Evolutionary conservation across 495 filamentous ascomycete species (phyloP), one percentile per base, ranked within the genome.

Genomic region (Choiromyces venosus): DNA sequence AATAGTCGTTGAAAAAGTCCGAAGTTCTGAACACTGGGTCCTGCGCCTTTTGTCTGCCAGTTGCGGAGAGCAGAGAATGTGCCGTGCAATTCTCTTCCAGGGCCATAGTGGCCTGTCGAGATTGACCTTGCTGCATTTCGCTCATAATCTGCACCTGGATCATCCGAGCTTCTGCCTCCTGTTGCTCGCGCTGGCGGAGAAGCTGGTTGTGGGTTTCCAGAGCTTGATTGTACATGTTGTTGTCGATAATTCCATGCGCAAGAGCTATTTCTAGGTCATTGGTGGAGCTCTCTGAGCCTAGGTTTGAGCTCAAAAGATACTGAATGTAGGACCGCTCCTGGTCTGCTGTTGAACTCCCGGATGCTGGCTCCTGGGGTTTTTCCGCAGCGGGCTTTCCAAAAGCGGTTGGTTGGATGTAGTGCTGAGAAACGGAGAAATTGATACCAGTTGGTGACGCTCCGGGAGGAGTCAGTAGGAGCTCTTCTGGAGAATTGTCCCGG

Each of bases 391-490:
- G 37, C 2, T 42, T 44, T 21, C 40, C 64, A 64, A 74, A 33
- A 44, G 69, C 19, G 18, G 71, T 71, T 14, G 78, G 74, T 80
- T 93, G 91, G 76, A 90, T 88, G 81, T 93, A 93, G 81, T 93
- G 91, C 75, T 91, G 89, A 18, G 90, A 86, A 74, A 92, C 87
- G 70, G 88, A 90, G 83, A 92, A 92, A 69, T 85, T 84, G 71
- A 87, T 87, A 18, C 83, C 78, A 36, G 80, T 67, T 38, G 82
- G 75, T 42, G 78, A 71, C 16, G 73, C 69, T 14, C 69, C 65
- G 8, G 72, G 67, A 16, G 78, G 70, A 4, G 69, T 70, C 37
- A 69, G 56, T 10, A 72, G 56, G 46, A 29, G 46, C 10, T 3
- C n/a, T 14, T 2, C n/a, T 56, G 52, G 52, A 18, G 52, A 10